These are phyloP conservation scores for Nigrospora sphaerica DNA, from an alignment of 2,329 filamentous ascomycete species.

Conservation along the genomic window DNA sequence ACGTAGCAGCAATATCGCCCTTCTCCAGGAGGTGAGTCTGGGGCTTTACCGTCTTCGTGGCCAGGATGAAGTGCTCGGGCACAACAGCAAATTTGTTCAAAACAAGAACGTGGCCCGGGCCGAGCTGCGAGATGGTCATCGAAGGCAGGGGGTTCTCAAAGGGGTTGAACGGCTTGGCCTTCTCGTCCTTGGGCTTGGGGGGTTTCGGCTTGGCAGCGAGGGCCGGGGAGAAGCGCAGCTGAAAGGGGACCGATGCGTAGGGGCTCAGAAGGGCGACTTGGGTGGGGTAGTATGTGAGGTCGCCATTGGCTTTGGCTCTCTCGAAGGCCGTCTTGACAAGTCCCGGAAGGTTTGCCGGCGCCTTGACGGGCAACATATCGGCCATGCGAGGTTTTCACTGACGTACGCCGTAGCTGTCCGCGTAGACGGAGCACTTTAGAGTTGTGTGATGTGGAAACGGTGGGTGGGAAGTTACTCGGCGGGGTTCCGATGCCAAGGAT, in stretches of 20 bases:
- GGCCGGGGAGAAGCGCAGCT: conserved; percentile 63
- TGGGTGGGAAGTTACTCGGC: too few relatives aligned
- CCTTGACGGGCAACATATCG: conserved; percentile 30
- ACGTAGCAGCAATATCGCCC: conserved; percentile 53
- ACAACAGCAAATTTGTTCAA: conserved; percentile 72
- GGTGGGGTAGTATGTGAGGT: conserved; percentile 48
- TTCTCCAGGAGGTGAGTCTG: conserved; percentile 58
- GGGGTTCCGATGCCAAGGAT: too few relatives aligned
- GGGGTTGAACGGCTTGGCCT: conserved; percentile 46
- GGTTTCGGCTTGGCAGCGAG: conserved; percentile 60
- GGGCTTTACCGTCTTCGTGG: conserved; percentile 54
- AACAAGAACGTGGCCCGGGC: conserved; percentile 54
- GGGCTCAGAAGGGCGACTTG: conserved; percentile 41
- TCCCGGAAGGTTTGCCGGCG: conserved; percentile 39
- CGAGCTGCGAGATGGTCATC: conserved; percentile 47
- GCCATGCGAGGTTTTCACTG: too few relatives aligned
- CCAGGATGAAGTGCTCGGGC: conserved; percentile 64
- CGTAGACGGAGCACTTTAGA: too few relatives aligned
- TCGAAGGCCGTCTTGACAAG: conserved; percentile 43
- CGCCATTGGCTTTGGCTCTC: conserved; percentile 37
- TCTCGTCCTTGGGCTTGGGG: conserved; percentile 22
- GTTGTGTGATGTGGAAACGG: too few relatives aligned
- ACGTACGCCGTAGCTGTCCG: too few relatives aligned
- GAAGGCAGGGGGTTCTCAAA: conserved; percentile 53
- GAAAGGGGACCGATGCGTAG: conserved; percentile 48